phyloP scores from a whole-genome alignment of 2,329 filamentous ascomycete species.

The Bisporella sp. region DNA sequence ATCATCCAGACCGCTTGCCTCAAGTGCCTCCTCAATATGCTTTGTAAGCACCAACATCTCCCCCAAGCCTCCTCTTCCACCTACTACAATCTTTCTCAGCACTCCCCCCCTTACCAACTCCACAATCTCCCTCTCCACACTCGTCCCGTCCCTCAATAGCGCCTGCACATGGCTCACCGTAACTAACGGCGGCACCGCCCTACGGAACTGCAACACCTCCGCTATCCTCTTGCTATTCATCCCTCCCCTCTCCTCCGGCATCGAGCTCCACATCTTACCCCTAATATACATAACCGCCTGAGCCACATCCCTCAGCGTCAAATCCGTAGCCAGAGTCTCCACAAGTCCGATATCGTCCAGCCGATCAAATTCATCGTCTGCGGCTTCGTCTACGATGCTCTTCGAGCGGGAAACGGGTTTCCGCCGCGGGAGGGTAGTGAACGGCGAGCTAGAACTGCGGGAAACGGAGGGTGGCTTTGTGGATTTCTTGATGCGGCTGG shows the following conservation, averaged over 20 bases:
- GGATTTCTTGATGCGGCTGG: slow-evolving; percentile 25
- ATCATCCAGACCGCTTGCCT: slow-evolving; percentile 31
- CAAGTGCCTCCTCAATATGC: slow-evolving; percentile 47
- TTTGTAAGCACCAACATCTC: slow-evolving; percentile 56
- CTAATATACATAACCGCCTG: slow-evolving; percentile 60
- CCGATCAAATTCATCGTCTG: slow-evolving; percentile 36
- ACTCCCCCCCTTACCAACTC: slow-evolving; percentile 50
- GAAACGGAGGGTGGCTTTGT: slow-evolving; percentile 21
- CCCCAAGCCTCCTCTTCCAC: slow-evolving; percentile 46
- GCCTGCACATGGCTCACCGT: slow-evolving; percentile 61
- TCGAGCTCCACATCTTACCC: slow-evolving; percentile 53
- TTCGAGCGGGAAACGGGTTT: slow-evolving; percentile 16
- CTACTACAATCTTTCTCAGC: slow-evolving; percentile 56
- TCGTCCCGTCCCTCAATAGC: slow-evolving; percentile 54
- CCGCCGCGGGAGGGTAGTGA: slow-evolving; percentile 21
- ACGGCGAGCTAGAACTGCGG: slow-evolving; percentile 20
- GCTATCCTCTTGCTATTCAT: slow-evolving; percentile 58
- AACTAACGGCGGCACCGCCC: slow-evolving; percentile 54
- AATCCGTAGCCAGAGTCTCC: slow-evolving; percentile 45
- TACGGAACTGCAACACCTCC: slow-evolving; percentile 55
- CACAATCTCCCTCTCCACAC: slow-evolving; percentile 60
- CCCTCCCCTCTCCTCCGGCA: slow-evolving; percentile 51
- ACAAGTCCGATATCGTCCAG: slow-evolving; percentile 56
- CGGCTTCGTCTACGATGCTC: slow-evolving; percentile 18
- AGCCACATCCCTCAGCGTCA: slow-evolving; percentile 52